Evolutionary conservation across 108 stramenopile genomes (phyloP), one percentile per base, ranked within the genome.

Genomic region (Cylindrotheca closterium): DNA sequence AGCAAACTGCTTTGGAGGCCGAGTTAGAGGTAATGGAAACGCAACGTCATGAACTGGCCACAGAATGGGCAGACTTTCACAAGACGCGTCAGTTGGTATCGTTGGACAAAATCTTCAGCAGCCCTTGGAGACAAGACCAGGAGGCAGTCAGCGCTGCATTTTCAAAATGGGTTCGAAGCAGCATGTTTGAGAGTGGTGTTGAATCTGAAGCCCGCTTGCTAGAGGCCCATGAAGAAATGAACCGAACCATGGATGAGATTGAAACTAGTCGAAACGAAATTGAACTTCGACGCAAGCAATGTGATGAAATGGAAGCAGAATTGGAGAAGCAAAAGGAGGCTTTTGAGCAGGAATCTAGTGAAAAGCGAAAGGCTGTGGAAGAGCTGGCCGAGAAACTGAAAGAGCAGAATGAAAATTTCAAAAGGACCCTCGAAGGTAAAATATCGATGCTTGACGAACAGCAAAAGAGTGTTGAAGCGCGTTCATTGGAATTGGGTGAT

Each of bases 81-180:
- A 34, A 28, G n/a, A 30, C 55, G 32, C 76, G 59, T 45, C 65
- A 67, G 47, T 29, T 46, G 61, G 77, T 50, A 55, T 65, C 77
- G 21, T 30, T 78, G 65, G 51, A 18, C 17, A 46, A 29, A 3
- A n/a, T 72, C 21, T 23, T 78, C 32, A 34, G 55, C 8, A 27
- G 63, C 18, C 77, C 65, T 3, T 68, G 67, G 67, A 58, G 71
- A 22, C 67, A 79, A 48, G 78, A 79, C 18, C 67, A 58, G 47
- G 78, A 79, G 47, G 67, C 62, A n/a, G 51, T 79, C 22, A 72
- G 70, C 34, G 78, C 78, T 2, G 71, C 78, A 15, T 79, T 73
- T 69, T 79, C 78, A 30, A 79, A 79, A 29, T 79, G 78, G 78
- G 67, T 73, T 8, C 66, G 78, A 18, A 71, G 68, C 2, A 59